Base-by-base conservation (phyloP, 2,329 filamentous ascomycete species). In the Gnomoniopsis smithogilvyi region DNA sequence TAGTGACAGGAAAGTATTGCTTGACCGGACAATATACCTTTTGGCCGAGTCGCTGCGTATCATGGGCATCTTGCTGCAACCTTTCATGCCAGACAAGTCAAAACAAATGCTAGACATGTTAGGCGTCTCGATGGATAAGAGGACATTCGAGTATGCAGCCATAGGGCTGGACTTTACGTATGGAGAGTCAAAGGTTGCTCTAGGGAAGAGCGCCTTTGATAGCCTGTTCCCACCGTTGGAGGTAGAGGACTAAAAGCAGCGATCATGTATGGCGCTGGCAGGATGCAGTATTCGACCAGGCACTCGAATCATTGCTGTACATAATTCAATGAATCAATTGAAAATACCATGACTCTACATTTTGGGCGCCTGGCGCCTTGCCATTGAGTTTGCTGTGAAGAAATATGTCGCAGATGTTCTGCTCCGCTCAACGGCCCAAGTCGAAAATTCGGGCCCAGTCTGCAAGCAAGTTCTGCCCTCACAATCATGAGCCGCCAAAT, bases 51-150 rank as follows among this genome's bases (percentile, higher is more conserved):
- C 89, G 4, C 71, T 97, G 50, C 88, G 95, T 41, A 84, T 97
- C 24, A 78, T 81, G 0, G 91, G 88, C 15, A 96, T 99, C 65
- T 78, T 98, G 50, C 77, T 99, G 48, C 93, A 96, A 72, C 92
- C 95, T 1, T 91, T 93, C 68, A 96, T 99, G 82, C 95, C 95
- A 0, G 79, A 77, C 45, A 96, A 96, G 72, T 83, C 91, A 50
- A 74, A 75, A 12, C 76, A 84, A 64, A 73, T 97, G 34, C 81
- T 99, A 0, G 89, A 96, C 70, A 82, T 88, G 67, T 77, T 99
- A 10, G 88, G 90, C 1, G 92, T 99, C 4, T 74, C 78, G 3
- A 70, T 77, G 10, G 78, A 82, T 11, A 83, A 82, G 54, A 81
- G 94, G 58, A 82, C 77, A 0, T 82, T 92, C 61, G 76, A 81